A percentile compares a stretch with the other conserved stretches of the same genome.
These are phyloP conservation scores for Wickerhamomyces mucosus DNA, from an alignment of 805 yeast species.

Conservation along the genomic window DNA sequence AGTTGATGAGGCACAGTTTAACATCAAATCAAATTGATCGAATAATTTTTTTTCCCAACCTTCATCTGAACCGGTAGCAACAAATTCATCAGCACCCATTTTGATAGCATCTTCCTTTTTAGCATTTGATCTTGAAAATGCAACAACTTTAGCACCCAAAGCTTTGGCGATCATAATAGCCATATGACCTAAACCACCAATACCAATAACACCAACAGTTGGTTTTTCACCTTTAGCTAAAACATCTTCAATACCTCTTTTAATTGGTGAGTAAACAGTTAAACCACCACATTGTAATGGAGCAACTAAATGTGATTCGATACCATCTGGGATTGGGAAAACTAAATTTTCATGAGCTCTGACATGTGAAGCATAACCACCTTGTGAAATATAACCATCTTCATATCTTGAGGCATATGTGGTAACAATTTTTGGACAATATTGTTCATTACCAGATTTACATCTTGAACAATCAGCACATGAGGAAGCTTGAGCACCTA, in stretches of 20 bases:
- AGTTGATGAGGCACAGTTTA: constrained; percentile 39
- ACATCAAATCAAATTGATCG: constrained; percentile 34
- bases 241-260: constrained; percentile 26
- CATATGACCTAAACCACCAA: constrained; percentile 51
- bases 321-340: constrained; percentile 49
- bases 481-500: constrained; percentile 60
- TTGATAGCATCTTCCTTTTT: constrained; percentile 39
- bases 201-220: constrained; percentile 45
- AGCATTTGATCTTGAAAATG: constrained; percentile 39
- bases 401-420: constrained; percentile 44
- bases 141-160: constrained; percentile 50
- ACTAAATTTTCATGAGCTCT: constrained; percentile 56
- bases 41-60: constrained; percentile 27
- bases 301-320: constrained; percentile 48
- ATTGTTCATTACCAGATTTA: constrained; percentile 40
- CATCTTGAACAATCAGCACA: constrained; percentile 60
- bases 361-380: constrained; percentile 63
- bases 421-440: constrained; percentile 38
- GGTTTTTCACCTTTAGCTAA: constrained; percentile 16
- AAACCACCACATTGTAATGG: constrained; percentile 75
- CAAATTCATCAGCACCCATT: constrained; percentile 43
- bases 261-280: constrained; percentile 61
- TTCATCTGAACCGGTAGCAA: constrained; percentile 43
- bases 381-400: constrained; percentile 42
- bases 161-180: constrained; percentile 49